Percentiles rank a stretch among this genome's conserved stretches.
These are phyloP conservation scores for Calonectria henricotiae DNA, from an alignment of 2,329 filamentous ascomycete genomes.

Conservation along the genomic window DNA sequence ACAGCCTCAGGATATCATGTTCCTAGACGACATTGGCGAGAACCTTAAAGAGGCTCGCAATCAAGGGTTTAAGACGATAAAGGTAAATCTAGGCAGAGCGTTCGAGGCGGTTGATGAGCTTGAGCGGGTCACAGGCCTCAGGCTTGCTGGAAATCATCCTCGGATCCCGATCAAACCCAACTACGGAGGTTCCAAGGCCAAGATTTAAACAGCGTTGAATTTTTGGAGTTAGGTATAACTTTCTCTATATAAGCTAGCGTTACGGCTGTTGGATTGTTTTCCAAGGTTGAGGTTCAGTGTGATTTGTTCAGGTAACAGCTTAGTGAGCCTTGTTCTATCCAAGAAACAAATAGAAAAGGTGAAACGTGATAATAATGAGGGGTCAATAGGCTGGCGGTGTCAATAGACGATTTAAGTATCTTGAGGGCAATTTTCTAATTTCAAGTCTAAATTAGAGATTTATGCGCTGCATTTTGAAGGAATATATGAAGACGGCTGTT, in stretches of 20 bases:
- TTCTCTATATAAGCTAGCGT: neutral
- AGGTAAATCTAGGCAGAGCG: conserved; percentile 84
- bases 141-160: conserved; percentile 71
- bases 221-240: neutral
- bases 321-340: no score
- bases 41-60: conserved; percentile 87
- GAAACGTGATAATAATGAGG: no score
- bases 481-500: no score
- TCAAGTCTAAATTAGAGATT: no score
- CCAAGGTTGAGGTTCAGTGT: no score
- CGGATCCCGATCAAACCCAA: conserved; percentile 65
- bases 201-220: conserved; percentile 56
- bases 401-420: no score
- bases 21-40: conserved; percentile 94
- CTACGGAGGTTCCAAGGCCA: conserved; percentile 58
- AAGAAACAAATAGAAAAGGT: no score
- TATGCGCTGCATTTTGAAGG: no score
- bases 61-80: conserved; percentile 86
- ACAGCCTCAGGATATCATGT: conserved; percentile 80
- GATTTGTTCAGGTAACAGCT: no score
- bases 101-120: conserved; percentile 87
- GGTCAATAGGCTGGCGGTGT: no score
- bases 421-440: no score
- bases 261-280: no score
- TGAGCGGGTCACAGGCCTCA: conserved; percentile 81